These are phyloP conservation scores for Cardamine occulta DNA, from an alignment of 345 rosid species.

Conservation along the genomic window DNA sequence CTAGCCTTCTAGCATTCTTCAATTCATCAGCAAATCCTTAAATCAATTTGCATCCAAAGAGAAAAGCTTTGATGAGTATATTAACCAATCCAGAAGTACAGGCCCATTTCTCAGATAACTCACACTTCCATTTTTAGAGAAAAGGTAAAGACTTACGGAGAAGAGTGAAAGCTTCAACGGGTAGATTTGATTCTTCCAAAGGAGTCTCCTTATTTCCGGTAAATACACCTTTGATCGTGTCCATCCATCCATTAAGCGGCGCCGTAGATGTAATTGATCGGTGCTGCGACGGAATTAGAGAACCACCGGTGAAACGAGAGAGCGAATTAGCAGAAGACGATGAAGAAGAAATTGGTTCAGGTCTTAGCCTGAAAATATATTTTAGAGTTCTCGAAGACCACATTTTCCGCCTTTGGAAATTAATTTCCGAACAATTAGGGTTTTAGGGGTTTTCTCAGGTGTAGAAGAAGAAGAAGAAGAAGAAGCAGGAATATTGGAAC, in stretches of 20 bases:
- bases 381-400: conserved; percentile 26
- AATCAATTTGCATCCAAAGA: conserved; percentile 1
- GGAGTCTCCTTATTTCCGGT: conserved; percentile 65
- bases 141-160: conserved; percentile 52
- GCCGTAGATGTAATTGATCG: conserved; percentile 64
- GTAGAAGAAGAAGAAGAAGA: conserved; percentile 10
- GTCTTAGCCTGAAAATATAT: conserved; percentile 21
- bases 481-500: background rate
- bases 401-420: conserved; percentile 26
- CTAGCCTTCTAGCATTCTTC: conserved; percentile 70
- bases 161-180: conserved; percentile 70
- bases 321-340: conserved; percentile 21
- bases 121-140: background rate
- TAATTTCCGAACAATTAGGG: conserved; percentile 30
- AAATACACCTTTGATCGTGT: conserved; percentile 77
- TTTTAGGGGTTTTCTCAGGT: conserved; percentile 17
- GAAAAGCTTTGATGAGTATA: background rate
- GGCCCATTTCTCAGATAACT: background rate
- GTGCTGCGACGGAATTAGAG: conserved; percentile 43
- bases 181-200: conserved; percentile 44
- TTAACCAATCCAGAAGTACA: background rate
- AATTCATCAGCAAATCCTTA: conserved; percentile 79
- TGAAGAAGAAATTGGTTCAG: conserved; percentile 11
- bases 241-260: conserved; percentile 68
- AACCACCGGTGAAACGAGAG: conserved; percentile 26